Percentiles rank a stretch among this genome's conserved stretches.
phyloP scores from a whole-genome alignment of 2,329 filamentous ascomycete species.

The Gliomastix tumulicola region DNA sequence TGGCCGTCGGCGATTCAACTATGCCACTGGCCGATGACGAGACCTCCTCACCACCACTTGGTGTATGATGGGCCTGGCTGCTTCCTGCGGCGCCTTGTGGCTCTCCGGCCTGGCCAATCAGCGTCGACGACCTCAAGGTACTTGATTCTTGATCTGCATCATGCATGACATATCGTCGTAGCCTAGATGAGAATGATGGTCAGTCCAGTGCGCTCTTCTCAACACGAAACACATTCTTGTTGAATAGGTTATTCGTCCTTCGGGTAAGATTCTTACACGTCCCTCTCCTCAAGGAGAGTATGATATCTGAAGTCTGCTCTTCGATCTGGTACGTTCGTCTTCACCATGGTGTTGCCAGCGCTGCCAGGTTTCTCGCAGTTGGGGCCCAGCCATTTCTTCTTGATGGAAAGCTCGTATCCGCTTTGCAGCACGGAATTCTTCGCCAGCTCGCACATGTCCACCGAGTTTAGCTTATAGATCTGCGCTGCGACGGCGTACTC shows the following conservation, averaged over 20 bases:
- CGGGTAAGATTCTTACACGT: too few relatives aligned
- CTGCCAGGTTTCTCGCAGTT: constrained; percentile 74
- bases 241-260: too few relatives aligned
- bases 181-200: constrained; percentile 18
- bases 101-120: too few relatives aligned
- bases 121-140: too few relatives aligned
- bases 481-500: constrained; percentile 97
- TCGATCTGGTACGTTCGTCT: constrained; percentile 93
- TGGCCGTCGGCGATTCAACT: too few relatives aligned
- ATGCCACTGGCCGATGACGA: too few relatives aligned
- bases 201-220: background rate
- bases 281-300: constrained; percentile 75
- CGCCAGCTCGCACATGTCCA: constrained; percentile 97
- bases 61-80: too few relatives aligned
- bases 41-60: too few relatives aligned
- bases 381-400: constrained; percentile 83
- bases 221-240: too few relatives aligned
- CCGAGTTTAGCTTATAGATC: constrained; percentile 94
- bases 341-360: constrained; percentile 83
- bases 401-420: constrained; percentile 83
- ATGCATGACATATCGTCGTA: constrained; percentile 34
- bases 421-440: constrained; percentile 95
- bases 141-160: too few relatives aligned
- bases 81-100: too few relatives aligned
- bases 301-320: constrained; percentile 85